Percentiles rank a stretch among this genome's conserved stretches.
phyloP scores from a whole-genome alignment of 1,284 basidiomycete species.

The Cystobasidium pallidum region DNA sequence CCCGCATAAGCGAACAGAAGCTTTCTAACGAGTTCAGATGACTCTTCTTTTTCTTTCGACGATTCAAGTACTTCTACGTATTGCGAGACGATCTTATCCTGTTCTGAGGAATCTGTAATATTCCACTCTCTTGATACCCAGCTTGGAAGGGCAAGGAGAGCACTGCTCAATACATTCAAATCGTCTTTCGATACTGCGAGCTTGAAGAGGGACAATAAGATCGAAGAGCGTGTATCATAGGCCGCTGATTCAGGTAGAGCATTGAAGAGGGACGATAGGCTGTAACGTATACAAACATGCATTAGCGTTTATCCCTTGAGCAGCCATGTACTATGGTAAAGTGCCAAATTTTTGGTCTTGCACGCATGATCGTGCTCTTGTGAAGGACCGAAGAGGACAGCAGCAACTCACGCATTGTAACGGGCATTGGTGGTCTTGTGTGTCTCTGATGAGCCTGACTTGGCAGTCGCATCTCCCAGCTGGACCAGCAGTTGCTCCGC shows the following conservation, averaged over 20 bases:
- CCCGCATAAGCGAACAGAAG: constrained; percentile 61
- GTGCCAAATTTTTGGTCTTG: constrained; percentile 1
- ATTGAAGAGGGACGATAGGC: constrained; percentile 87
- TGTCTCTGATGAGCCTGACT: constrained; percentile 35
- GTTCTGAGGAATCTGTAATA: constrained; percentile 42
- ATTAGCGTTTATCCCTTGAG: background rate
- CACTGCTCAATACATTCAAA: constrained; percentile 69
- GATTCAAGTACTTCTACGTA: constrained; percentile 67
- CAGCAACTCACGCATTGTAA: constrained; percentile 46
- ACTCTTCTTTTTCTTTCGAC: constrained; percentile 61
- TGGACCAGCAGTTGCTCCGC: constrained; percentile 40
- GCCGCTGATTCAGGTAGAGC: constrained; percentile 70
- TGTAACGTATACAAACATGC: constrained; percentile 54
- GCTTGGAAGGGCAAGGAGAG: constrained; percentile 67
- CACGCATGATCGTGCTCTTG: constrained; percentile 5
- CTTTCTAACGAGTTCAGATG: constrained; percentile 59
- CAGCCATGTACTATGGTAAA: background rate
- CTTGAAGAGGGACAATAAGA: constrained; percentile 64
- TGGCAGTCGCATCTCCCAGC: constrained; percentile 42
- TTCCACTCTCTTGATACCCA: constrained; percentile 65
- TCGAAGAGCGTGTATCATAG: constrained; percentile 70
- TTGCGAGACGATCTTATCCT: constrained; percentile 64
- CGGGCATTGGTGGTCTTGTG: constrained; percentile 46
- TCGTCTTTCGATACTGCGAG: constrained; percentile 70
- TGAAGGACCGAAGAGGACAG: background rate